Evolutionary conservation across 139 green algal species (phyloP), one percentile per base, ranked within the genome.

Genomic region (Picochlorum sp.): DNA sequence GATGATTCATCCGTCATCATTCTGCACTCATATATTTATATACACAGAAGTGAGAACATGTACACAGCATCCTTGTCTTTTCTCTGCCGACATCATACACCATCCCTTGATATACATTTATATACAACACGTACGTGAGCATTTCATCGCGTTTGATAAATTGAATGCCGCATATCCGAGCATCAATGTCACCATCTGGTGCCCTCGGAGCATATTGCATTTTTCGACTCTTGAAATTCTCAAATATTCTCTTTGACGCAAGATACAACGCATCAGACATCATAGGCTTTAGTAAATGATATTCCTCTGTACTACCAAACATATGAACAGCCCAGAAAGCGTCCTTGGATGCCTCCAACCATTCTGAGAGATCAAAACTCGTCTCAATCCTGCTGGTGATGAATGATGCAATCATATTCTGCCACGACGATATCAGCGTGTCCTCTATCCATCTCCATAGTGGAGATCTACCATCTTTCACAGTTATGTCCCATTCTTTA

Each of bases 261-360:
- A 21, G 37, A 15, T 52, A 41, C n/a, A 73, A 23, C 67, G 51
- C 65, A 38, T 57, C 44, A 30, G 58, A 63, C 26, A 69, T 28
- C 68, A 74, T 74, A 3, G 49, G 11, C 15, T 47, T 58, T 50
- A 74, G 45, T 4, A 32, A 11, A 8, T 51, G 45, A 61, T 58
- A 74, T 51, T 74, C 68, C 13, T 64, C 49, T 54, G 67, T 49
- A 18, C 23, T 59, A 8, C 67, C 16, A 28, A 65, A 45, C 7
- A 68, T 4, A 54, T 74, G 28, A 3, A 74, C 68, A 18, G 49
- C 62, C 5, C 18, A 62, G 30, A 62, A 65, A 4, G 69, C 69
- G 34, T 75, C 69, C 34, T 66, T 61, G 15, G 62, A 49, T 1
- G 62, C 69, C 52, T 75, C 69, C 28, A 75, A 14, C 8, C 45